Evolutionary conservation across 2,329 filamentous ascomycete species (phyloP).

Genomic region (Xylaria hypoxylon): DNA sequence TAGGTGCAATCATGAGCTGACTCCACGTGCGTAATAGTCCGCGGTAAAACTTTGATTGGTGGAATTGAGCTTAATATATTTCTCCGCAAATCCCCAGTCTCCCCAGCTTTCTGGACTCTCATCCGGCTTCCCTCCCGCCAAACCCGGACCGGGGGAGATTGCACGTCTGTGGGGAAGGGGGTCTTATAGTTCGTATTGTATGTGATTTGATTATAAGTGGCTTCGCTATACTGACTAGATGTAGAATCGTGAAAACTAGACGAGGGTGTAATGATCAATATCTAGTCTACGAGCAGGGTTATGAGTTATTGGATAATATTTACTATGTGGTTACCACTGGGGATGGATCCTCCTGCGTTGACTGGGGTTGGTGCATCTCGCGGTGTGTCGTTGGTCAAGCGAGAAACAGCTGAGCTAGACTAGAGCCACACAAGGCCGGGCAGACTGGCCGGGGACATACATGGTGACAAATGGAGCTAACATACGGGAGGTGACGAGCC

Average conservation of each 20-base stretch:
- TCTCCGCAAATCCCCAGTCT: constrained; percentile 33
- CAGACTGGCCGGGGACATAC: constrained; percentile 21
- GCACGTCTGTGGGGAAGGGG: constrained; percentile 26
- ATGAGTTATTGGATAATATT: constrained; percentile 4
- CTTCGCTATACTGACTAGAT: not conserved
- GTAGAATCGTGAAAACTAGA: not conserved
- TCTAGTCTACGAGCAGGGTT: not conserved
- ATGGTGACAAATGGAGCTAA: constrained; percentile 22
- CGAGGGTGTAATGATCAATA: not conserved
- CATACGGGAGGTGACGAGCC: constrained; percentile 14
- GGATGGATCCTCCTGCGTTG: constrained; percentile 5
- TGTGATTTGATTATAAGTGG: not conserved
- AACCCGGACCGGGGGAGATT: constrained; percentile 28
- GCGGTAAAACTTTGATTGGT: constrained; percentile 29
- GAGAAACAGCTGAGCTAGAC: constrained; percentile 9
- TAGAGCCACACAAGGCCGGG: constrained; percentile 8
- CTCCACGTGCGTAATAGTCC: not conserved
- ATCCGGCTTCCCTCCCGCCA: constrained; percentile 20
- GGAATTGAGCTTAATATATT: constrained; percentile 20
- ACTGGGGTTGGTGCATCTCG: constrained; percentile 16
- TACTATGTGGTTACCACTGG: not conserved
- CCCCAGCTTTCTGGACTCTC: constrained; percentile 26
- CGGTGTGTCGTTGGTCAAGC: constrained; percentile 8
- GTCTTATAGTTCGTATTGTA: not conserved
- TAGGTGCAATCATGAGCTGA: not conserved